Evolutionary conservation across 1,284 basidiomycete genomes (phyloP).

Genomic region (Cryptococcus amylolentus): DNA sequence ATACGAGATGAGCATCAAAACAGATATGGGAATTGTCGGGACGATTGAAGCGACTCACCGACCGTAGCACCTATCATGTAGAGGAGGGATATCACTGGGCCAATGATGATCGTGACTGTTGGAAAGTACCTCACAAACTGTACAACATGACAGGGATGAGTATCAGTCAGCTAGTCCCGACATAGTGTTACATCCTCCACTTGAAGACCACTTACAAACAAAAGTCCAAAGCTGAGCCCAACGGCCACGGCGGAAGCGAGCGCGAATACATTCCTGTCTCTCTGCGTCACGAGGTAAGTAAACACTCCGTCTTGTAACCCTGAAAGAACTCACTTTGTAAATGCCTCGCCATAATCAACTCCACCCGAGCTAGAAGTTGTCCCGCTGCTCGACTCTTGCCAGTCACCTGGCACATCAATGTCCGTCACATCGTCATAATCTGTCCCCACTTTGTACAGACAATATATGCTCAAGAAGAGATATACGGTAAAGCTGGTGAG

Average conservation of each 20-base stretch:
- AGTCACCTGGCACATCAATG: neutral
- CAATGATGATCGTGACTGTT: constrained; percentile 3
- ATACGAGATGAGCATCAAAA: neutral
- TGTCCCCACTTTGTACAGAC: neutral
- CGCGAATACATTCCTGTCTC: constrained; percentile 1
- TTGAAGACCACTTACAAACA: constrained; percentile 10
- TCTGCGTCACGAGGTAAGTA: neutral
- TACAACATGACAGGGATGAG: neutral
- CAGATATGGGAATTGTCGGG: neutral
- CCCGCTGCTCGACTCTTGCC: neutral
- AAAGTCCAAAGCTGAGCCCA: constrained; percentile 4
- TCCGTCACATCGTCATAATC: constrained; percentile 3
- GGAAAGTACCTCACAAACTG: constrained; percentile 13
- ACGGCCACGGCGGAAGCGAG: constrained; percentile 6
- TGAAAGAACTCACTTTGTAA: constrained; percentile 5
- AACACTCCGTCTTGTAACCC: neutral
- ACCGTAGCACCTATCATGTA: constrained; percentile 5
- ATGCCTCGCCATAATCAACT: constrained; percentile 1
- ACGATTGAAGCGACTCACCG: constrained; percentile 1
- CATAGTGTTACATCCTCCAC: neutral
- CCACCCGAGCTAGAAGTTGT: neutral
- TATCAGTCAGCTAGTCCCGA: neutral
- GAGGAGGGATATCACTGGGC: neutral
- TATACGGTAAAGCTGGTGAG: neutral
- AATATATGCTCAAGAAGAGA: constrained; percentile 3